phyloP scores from a whole-genome alignment of 2,329 filamentous ascomycete species.

The Monosporascus sp. region DNA sequence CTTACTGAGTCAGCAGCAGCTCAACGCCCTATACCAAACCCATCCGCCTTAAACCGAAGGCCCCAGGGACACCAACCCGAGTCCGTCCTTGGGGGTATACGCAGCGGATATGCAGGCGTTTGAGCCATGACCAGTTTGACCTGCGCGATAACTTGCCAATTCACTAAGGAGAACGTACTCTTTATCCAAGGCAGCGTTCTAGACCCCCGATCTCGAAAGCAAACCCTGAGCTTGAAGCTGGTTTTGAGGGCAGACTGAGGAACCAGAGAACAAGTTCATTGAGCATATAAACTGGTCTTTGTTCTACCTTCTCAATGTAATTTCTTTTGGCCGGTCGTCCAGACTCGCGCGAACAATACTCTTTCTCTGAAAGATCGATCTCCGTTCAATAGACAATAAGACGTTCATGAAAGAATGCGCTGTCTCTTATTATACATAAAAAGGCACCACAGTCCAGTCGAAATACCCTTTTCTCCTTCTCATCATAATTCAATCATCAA shows the following conservation, averaged over 20 bases:
- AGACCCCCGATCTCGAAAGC: background rate
- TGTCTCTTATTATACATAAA: background rate
- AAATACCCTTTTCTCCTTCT: background rate
- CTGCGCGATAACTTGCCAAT: background rate
- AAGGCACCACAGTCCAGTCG: background rate
- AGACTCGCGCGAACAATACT: no score
- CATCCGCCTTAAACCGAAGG: conserved; percentile 12
- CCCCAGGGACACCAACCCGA: conserved; percentile 9
- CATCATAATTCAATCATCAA: background rate
- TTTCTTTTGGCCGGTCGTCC: no score
- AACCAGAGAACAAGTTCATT: background rate
- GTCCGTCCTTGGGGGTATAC: conserved; percentile 7
- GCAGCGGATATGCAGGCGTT: conserved; percentile 9
- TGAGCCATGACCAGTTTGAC: background rate
- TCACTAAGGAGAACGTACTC: background rate
- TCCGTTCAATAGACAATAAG: no score
- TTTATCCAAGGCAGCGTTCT: background rate
- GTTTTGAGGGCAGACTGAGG: background rate
- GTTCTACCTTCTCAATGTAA: background rate
- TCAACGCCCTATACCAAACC: conserved; percentile 14
- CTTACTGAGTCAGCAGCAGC: conserved; percentile 12
- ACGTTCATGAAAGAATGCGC: no score
- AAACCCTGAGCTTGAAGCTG: background rate
- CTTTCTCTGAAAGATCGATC: no score
- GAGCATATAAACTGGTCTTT: background rate